Evolutionary conservation across 2,329 filamentous ascomycete species (phyloP), one percentile per base, ranked within the genome.

Genomic region (Sclerotinia spermophila): DNA sequence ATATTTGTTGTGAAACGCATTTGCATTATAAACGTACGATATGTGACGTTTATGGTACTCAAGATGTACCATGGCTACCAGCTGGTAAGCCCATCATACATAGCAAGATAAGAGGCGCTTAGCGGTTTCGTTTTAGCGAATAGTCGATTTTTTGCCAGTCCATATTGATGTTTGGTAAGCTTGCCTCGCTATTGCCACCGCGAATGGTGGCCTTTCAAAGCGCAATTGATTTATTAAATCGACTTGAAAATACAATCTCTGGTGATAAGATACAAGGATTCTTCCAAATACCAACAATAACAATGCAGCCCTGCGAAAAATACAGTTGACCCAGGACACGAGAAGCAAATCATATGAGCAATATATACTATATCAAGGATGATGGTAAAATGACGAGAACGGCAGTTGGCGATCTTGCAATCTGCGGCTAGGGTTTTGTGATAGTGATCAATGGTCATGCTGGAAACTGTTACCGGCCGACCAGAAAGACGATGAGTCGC

Each of bases 351-450:
- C 67, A 69, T 48, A 65, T 65, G 67, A 65, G 59, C 59, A 65
- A 42, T 35, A 64, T 59, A 42, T n/a, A n/a, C n/a, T n/a, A n/a
- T n/a, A n/a, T n/a, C n/a, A n/a, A n/a, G 27, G 3, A 45, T 38
- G 35, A 30, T 45, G 44, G 44, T 30, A 65, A 65, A 69, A 69
- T 65, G 38, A 69, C 55, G 40, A 55, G 67, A 45, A 69, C 48
- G 67, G 67, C 67, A 69, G 48, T 69, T 69, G 66, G 66, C 38
- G 59, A 69, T 65, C 59, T 69, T 69, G 67, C 67, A 61, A 69
- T 69, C 56, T 69, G 67, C 33, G 44, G 44, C 67, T 62, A 62
- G 67, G 67, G 44, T 45, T 51, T 30, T 68, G 17, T 58, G 33
- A 53, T 64, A 64, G 38, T 48, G 33, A 68, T 53, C 56, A 68